Percentiles rank a stretch among this genome's conserved stretches.
Evolutionary conservation across 805 yeast species (phyloP).

Genomic region (Sporopachydermia lactativora): DNA sequence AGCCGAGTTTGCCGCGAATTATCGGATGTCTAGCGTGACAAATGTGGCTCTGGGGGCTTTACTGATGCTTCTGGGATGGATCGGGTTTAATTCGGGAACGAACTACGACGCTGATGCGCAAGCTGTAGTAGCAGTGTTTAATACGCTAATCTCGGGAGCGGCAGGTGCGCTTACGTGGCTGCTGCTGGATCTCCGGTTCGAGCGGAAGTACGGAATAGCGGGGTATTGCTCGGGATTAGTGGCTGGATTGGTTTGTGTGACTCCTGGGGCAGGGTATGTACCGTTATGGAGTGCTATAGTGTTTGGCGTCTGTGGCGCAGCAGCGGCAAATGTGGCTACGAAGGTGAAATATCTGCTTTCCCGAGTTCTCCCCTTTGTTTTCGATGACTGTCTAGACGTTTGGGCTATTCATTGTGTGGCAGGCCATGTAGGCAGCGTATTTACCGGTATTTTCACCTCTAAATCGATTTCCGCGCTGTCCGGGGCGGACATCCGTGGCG

Average conservation of each 20-base stretch:
- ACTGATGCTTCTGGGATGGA: constrained; percentile 83
- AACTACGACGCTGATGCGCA: constrained; percentile 71
- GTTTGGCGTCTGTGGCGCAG: constrained; percentile 60
- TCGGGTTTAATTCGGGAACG: constrained; percentile 81
- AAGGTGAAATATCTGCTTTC: constrained; percentile 57
- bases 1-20: background rate
- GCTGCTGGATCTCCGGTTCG: constrained; percentile 72
- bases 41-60: constrained; percentile 72
- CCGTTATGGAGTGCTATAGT: constrained; percentile 72
- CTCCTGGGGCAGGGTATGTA: constrained; percentile 94
- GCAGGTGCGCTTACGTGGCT: constrained; percentile 77
- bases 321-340: constrained; percentile 74
- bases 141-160: constrained; percentile 76
- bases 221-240: constrained; percentile 92
- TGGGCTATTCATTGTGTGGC: constrained; percentile 89
- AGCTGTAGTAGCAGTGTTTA: constrained; percentile 74
- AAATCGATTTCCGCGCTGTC: constrained; percentile 68
- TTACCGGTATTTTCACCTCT: constrained; percentile 89
- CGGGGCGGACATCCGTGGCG: constrained; percentile 56
- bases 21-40: constrained; percentile 28
- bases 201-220: constrained; percentile 83
- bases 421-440: constrained; percentile 63
- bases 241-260: constrained; percentile 87
- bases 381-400: constrained; percentile 93
- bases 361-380: constrained; percentile 15